phyloP scores from a whole-genome alignment of 176 grass and related monocot genomes.

The Juncus effusus region DNA sequence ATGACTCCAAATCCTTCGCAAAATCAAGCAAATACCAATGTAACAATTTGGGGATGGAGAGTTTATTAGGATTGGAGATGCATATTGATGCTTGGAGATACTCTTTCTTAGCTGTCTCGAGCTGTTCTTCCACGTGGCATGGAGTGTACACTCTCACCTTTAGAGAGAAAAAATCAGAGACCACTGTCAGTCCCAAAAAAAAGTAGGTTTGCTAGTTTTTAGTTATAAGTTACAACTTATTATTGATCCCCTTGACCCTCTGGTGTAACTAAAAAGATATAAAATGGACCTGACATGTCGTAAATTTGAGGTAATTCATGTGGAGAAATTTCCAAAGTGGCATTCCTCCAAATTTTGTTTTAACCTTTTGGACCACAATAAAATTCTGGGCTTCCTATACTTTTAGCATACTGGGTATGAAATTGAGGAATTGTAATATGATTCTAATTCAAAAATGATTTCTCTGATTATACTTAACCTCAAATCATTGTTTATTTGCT shows the following conservation, averaged over 20 bases:
- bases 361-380: too few species aligned
- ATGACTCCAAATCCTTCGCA: constrained; percentile 87
- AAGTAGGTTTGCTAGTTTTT: neutral
- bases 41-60: constrained; percentile 82
- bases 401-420: too few species aligned
- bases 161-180: neutral
- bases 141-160: constrained; percentile 88
- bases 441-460: too few species aligned
- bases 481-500: too few species aligned
- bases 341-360: too few species aligned
- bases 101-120: constrained; percentile 76
- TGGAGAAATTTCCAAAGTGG: too few species aligned
- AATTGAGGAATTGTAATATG: too few species aligned
- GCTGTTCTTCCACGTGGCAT: constrained; percentile 66
- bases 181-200: neutral
- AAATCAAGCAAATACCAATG: constrained; percentile 90
- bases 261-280: neutral
- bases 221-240: neutral
- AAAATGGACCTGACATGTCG: neutral
- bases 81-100: constrained; percentile 72
- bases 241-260: too few species aligned
- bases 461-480: too few species aligned
- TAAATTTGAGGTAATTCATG: too few species aligned
- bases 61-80: constrained; percentile 48
- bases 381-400: too few species aligned